A percentile compares a stretch with the other conserved stretches of the same genome.
These are phyloP conservation scores for Blastocystis sp. DNA, from an alignment of 352 stramenopile genomes.

Conservation along the genomic window DNA sequence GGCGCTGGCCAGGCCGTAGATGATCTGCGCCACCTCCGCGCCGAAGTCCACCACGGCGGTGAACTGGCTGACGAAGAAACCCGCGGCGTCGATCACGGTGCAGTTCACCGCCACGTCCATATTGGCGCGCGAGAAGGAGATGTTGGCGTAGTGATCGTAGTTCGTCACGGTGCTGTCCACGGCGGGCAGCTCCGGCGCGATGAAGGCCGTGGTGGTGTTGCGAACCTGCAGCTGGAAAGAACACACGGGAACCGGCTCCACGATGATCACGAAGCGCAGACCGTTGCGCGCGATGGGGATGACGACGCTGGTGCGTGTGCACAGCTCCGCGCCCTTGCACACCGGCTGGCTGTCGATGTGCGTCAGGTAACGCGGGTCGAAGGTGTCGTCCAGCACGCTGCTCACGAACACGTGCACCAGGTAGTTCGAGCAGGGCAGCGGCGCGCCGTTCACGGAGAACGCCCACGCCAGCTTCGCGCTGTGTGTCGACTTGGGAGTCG, in stretches of 20 bases:
- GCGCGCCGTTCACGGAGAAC: background rate
- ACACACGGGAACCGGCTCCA: constrained; percentile 5
- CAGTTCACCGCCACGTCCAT: constrained; percentile 58
- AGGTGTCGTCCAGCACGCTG: background rate
- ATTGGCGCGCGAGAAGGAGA: constrained; percentile 36
- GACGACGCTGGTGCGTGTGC: background rate
- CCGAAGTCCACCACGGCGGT: constrained; percentile 18
- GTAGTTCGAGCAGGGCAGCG: constrained; percentile 29
- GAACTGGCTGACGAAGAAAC: background rate
- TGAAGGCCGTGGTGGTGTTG: constrained; percentile 4
- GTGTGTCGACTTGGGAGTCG: constrained; percentile 49
- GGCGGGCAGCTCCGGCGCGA: background rate
- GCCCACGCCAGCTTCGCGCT: constrained; percentile 7
- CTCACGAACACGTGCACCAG: constrained; percentile 36
- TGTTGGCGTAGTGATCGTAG: constrained; percentile 46
- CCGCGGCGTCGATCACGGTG: constrained; percentile 1
- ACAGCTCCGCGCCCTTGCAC: constrained; percentile 5
- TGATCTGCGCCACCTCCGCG: background rate
- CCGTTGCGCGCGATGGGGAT: constrained; percentile 16
- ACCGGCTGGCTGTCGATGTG: constrained; percentile 46
- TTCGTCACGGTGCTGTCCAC: constrained; percentile 30
- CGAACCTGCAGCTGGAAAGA: background rate
- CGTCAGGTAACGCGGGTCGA: constrained; percentile 38
- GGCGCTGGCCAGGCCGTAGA: constrained; percentile 2
- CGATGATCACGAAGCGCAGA: constrained; percentile 29